These are phyloP conservation scores for Sophora flavescens DNA, from an alignment of 306 rosid species.

Conservation along the genomic window DNA sequence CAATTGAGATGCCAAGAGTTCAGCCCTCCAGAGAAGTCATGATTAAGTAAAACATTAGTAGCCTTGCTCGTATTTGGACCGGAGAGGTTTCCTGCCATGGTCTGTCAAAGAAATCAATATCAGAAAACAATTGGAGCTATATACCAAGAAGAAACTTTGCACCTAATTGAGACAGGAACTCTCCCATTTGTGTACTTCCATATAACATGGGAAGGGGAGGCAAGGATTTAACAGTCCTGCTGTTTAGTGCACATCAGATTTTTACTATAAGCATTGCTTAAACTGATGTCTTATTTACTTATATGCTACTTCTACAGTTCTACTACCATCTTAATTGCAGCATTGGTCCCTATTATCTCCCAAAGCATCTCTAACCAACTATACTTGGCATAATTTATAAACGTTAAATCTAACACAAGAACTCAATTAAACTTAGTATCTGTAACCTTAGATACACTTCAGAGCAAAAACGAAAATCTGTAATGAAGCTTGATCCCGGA, in stretches of 20 bases:
- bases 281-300: slow-evolving; percentile 8
- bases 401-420: slow-evolving; percentile 24
- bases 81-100: slow-evolving; percentile 45
- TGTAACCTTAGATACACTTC: slow-evolving; percentile 4
- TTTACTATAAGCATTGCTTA: not conserved
- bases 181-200: not conserved
- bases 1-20: slow-evolving; percentile 77
- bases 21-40: slow-evolving; percentile 83
- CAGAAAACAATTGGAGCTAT: slow-evolving; percentile 34
- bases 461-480: not conserved
- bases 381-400: not conserved
- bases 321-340: slow-evolving; percentile 34
- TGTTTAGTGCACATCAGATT: slow-evolving; percentile 7
- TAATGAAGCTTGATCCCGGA: slow-evolving; percentile 30
- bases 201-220: slow-evolving; percentile 8
- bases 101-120: slow-evolving; percentile 55
- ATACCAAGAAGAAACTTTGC: slow-evolving; percentile 3
- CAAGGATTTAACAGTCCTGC: not conserved
- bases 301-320: slow-evolving; percentile 1
- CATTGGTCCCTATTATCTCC: not conserved
- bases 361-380: slow-evolving; percentile 22
- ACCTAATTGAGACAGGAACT: slow-evolving; percentile 31
- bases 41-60: slow-evolving; percentile 73
- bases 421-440: slow-evolving; percentile 24
- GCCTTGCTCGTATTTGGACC: slow-evolving; percentile 48